Evolutionary conservation across 331 rosid genomes (phyloP).

Genomic region (Telfairia occidentalis): DNA sequence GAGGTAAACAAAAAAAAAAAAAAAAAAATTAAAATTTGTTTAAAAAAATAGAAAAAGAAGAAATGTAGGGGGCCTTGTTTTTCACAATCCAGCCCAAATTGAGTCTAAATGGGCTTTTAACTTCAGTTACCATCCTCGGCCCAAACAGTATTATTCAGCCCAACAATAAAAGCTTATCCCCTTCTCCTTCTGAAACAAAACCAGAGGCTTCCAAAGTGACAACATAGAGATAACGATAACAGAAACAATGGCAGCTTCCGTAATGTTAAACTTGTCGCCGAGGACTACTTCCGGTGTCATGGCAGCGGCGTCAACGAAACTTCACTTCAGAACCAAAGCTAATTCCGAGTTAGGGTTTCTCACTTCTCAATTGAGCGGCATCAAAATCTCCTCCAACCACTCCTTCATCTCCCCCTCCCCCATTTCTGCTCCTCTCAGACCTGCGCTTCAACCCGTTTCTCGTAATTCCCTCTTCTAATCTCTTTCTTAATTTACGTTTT

Average conservation of each 20-base stretch:
- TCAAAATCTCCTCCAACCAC: constrained; percentile 37
- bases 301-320: not conserved
- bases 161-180: constrained; percentile 2
- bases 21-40: too few species aligned
- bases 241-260: constrained; percentile 5
- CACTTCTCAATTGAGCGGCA: constrained; percentile 53
- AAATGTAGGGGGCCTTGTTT: too few species aligned
- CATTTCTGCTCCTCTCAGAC: constrained; percentile 22
- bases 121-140: not conserved
- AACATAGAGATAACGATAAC: not conserved
- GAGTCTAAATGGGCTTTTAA: not conserved
- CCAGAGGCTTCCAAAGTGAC: not conserved
- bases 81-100: too few species aligned
- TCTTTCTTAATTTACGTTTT: not conserved
- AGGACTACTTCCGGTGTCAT: not conserved
- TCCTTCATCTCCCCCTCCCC: constrained; percentile 15
- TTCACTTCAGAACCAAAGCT: constrained; percentile 1
- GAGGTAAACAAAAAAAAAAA: too few species aligned
- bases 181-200: not conserved
- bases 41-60: too few species aligned
- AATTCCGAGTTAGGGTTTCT: constrained; percentile 50
- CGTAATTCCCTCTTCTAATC: constrained; percentile 26
- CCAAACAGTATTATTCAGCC: not conserved
- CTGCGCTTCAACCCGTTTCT: constrained; percentile 48
- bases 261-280: not conserved